Conservation (phyloP, 805 yeast genomes). For the Starmerella khaoyaiensis region DNA sequence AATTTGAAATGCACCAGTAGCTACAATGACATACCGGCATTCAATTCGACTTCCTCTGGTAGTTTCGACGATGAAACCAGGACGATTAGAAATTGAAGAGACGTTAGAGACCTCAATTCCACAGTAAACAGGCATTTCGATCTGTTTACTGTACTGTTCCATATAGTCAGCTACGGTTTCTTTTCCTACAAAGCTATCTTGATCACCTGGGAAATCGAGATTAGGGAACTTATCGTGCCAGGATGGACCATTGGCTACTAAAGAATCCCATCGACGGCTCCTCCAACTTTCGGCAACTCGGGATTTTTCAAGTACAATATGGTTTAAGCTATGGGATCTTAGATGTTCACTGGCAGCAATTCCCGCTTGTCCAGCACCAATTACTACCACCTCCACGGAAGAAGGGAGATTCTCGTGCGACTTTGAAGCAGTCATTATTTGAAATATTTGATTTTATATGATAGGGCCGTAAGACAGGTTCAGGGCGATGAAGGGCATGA, state of each 20-base stretch:
- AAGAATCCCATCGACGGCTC: constrained; percentile 18
- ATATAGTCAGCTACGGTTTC: constrained; percentile 13
- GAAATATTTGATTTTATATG: too few relatives aligned
- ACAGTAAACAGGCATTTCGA: constrained; percentile 12
- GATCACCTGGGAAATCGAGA: constrained; percentile 6
- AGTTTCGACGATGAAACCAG: constrained; percentile 11
- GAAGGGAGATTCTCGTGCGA: background rate
- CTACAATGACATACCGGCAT: constrained; percentile 10
- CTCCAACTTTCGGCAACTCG: constrained; percentile 18
- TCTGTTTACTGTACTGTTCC: constrained; percentile 9
- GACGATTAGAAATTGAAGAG: background rate
- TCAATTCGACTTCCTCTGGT: background rate
- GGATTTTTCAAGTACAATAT: constrained; percentile 14
- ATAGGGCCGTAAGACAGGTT: too few relatives aligned
- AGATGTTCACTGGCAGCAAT: constrained; percentile 19
- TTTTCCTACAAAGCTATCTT: constrained; percentile 10
- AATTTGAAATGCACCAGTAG: constrained; percentile 18
- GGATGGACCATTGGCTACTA: constrained; percentile 18
- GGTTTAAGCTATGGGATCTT: background rate
- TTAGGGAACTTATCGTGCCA: constrained; percentile 19
- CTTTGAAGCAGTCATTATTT: too few relatives aligned
- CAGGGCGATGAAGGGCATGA: too few relatives aligned
- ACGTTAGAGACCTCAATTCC: constrained; percentile 8
- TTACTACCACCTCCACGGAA: constrained; percentile 10
- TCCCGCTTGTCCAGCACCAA: constrained; percentile 20